Percentiles rank a stretch among this genome's conserved stretches.
phyloP scores from a whole-genome alignment of 73 alveolate species.

The Paramecium bursaria region DNA sequence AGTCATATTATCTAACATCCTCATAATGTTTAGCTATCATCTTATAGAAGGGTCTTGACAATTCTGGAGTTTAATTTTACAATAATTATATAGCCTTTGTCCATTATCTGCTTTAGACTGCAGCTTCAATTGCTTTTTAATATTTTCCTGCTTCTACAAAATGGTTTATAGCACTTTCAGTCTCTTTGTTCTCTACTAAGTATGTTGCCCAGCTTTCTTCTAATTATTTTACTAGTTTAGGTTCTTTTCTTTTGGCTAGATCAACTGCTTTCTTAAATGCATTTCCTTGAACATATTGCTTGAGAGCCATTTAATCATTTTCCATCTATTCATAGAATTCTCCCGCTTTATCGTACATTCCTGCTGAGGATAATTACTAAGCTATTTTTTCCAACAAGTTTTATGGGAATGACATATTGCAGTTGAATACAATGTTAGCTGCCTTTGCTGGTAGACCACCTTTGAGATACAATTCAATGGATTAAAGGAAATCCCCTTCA shows the following conservation, averaged over 20 bases:
- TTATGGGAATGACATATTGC: constrained; percentile 94
- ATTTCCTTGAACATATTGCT: constrained; percentile 98
- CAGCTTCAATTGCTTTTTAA: constrained; percentile 99
- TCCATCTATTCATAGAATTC: constrained; percentile 99
- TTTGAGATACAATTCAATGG: constrained; percentile 97
- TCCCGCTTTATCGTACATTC: constrained; percentile 99
- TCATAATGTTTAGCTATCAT: constrained; percentile 99
- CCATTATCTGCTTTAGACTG: constrained; percentile 98
- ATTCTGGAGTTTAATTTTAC: constrained; percentile 95
- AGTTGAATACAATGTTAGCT: constrained; percentile 96
- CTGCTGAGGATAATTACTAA: constrained; percentile 88
- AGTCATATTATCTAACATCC: constrained; percentile 96
- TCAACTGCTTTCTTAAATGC: constrained; percentile 99
- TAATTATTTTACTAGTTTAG: constrained; percentile 82
- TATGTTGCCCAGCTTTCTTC: constrained; percentile 99
- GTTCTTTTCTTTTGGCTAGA: constrained; percentile 83
- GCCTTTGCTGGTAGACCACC: constrained; percentile 99
- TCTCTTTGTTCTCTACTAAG: constrained; percentile 70
- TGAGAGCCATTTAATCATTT: constrained; percentile 95
- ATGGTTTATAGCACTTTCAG: constrained; percentile 85
- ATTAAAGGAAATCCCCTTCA: constrained; percentile 98
- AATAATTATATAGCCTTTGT: constrained; percentile 93
- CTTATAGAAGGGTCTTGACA: constrained; percentile 98
- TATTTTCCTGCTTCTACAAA: constrained; percentile 97
- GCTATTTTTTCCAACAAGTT: constrained; percentile 95